phyloP scores from a whole-genome alignment of 352 stramenopile species.

The Pythium periplocum region DNA sequence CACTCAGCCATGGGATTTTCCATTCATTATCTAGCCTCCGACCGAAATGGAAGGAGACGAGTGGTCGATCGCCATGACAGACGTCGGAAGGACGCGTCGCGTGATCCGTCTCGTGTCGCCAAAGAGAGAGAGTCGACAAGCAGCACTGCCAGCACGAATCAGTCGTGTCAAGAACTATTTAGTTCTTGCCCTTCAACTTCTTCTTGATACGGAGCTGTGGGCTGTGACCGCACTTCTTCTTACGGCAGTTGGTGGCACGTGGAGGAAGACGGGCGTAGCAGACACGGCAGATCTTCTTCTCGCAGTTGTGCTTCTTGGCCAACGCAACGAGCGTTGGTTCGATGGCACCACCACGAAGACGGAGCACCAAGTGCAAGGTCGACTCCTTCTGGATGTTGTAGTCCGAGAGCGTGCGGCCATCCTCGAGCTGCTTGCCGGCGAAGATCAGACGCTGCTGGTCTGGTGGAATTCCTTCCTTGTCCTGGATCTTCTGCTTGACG shows the following conservation, averaged over 20 bases:
- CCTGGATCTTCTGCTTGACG: slow-evolving; percentile 96
- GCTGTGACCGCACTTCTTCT: slow-evolving; percentile 99
- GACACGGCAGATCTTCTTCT: slow-evolving; percentile 99
- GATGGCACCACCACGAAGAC: slow-evolving; percentile 91
- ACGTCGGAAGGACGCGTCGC: no score
- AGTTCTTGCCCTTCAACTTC: slow-evolving; percentile 98
- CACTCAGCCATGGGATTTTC: no score
- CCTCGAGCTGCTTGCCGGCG: slow-evolving; percentile 24
- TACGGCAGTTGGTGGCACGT: slow-evolving; percentile 99
- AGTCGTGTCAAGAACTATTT: background rate
- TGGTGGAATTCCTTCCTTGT: slow-evolving; percentile 91
- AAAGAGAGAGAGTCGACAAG: no score
- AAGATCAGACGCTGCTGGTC: slow-evolving; percentile 86
- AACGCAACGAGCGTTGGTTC: slow-evolving; percentile 97
- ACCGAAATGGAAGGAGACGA: no score
- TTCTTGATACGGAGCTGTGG: slow-evolving; percentile 99
- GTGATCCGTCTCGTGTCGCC: no score
- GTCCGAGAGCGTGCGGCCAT: slow-evolving; percentile 22
- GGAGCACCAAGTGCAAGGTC: slow-evolving; percentile 95
- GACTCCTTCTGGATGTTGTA: slow-evolving; percentile 75
- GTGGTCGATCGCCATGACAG: no score
- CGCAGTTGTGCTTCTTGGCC: slow-evolving; percentile 99
- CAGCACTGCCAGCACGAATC: background rate
- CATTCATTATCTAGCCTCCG: no score
- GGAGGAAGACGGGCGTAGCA: slow-evolving; percentile 99